Evolutionary conservation across 192 early-diverging fungal species (phyloP).

Genomic region (Coemansia sp.): DNA sequence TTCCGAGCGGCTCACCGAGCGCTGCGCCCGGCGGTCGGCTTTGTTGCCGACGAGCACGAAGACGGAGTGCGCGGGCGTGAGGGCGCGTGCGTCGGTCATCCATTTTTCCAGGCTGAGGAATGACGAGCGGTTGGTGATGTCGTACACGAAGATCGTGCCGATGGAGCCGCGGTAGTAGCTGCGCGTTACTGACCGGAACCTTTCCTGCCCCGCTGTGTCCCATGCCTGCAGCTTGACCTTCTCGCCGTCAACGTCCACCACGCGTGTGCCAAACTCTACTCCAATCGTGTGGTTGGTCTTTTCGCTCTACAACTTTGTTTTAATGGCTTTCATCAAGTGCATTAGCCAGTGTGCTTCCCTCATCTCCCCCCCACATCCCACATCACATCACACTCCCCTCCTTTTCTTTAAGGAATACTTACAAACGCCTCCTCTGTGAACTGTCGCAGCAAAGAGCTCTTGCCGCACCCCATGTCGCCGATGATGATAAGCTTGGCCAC

Average conservation of each 20-base stretch:
- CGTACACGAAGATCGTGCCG: slow-evolving; percentile 76
- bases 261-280: slow-evolving; percentile 75
- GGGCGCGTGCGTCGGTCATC: slow-evolving; percentile 62
- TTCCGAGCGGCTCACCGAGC: slow-evolving; percentile 53
- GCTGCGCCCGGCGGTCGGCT: slow-evolving; percentile 35
- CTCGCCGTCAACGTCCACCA: slow-evolving; percentile 65
- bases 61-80: slow-evolving; percentile 65
- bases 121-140: slow-evolving; percentile 67
- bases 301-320: slow-evolving; percentile 53
- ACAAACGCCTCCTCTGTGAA: slow-evolving; percentile 53
- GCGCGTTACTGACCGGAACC: slow-evolving; percentile 67
- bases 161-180: slow-evolving; percentile 82
- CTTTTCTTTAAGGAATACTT: no score
- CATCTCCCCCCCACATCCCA: no score
- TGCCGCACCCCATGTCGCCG: slow-evolving; percentile 58
- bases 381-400: no score
- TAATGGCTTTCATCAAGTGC: no score
- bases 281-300: slow-evolving; percentile 74
- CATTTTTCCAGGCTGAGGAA: slow-evolving; percentile 64
- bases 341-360: no score
- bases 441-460: slow-evolving; percentile 53
- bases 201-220: slow-evolving; percentile 74
- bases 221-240: slow-evolving; percentile 69
- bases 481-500: slow-evolving; percentile 56
- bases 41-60: slow-evolving; percentile 76